These are phyloP conservation scores for Anthostomella pinea DNA, from an alignment of 2,329 filamentous ascomycete genomes.

Conservation along the genomic window DNA sequence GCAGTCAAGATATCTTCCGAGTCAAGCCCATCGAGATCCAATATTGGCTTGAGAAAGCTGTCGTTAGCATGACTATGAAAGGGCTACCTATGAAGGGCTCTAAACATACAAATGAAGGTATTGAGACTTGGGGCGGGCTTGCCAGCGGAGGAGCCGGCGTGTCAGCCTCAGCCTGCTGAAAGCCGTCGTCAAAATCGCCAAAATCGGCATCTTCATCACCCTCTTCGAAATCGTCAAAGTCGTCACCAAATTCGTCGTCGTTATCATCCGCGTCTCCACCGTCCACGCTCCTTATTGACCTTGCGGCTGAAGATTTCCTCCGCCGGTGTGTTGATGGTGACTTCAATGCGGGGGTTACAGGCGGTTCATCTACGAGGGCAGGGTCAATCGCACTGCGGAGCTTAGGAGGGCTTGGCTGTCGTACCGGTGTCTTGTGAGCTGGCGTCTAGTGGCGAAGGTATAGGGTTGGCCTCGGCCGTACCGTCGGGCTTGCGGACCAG, in stretches of 20 bases:
- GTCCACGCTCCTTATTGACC: constrained; percentile 23
- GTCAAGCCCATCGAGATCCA: constrained; percentile 63
- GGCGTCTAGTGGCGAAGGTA: constrained; percentile 26
- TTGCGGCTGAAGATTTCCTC: constrained; percentile 29
- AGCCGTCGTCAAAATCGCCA: constrained; percentile 71
- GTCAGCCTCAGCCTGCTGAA: constrained; percentile 53
- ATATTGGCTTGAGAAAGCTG: constrained; percentile 52
- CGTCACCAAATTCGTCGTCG: constrained; percentile 55
- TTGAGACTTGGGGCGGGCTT: constrained; percentile 34
- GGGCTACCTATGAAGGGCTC: constrained; percentile 28
- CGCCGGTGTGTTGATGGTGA: constrained; percentile 26
- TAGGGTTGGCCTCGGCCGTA: constrained; percentile 30
- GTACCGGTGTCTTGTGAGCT: constrained; percentile 34
- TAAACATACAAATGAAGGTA: constrained; percentile 45
- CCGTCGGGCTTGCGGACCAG: constrained; percentile 43
- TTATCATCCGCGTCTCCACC: constrained; percentile 31
- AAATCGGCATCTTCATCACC: constrained; percentile 55
- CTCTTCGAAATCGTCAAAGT: constrained; percentile 63
- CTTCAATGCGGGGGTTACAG: constrained; percentile 25
- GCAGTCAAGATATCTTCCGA: constrained; percentile 59
- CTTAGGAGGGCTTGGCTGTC: constrained; percentile 35
- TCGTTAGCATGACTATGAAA: constrained; percentile 29
- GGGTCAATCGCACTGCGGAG: constrained; percentile 35
- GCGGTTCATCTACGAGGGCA: constrained; percentile 34
- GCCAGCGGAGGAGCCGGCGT: constrained; percentile 29